phyloP scores from a whole-genome alignment of 2,329 filamentous ascomycete genomes.

The Talaromyces sp. region DNA sequence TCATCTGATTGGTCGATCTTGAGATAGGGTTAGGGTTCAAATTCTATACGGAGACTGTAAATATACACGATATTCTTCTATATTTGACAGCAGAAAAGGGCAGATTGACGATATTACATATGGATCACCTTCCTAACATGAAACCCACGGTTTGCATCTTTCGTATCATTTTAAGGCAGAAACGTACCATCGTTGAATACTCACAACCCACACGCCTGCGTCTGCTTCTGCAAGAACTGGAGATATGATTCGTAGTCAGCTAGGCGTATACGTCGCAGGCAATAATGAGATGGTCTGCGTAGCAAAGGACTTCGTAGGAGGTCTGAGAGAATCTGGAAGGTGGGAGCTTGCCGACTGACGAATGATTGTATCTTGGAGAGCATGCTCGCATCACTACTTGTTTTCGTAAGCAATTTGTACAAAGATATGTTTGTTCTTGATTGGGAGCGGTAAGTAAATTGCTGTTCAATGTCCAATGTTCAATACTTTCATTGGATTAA shows the following conservation, averaged over 20 bases:
- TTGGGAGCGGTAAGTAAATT: too few relatives aligned
- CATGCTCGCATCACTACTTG: not conserved
- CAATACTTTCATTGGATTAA: not conserved
- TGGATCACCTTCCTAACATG: slow-evolving; percentile 21
- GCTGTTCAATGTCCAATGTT: not conserved
- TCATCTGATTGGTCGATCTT: not conserved
- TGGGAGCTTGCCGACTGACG: not conserved
- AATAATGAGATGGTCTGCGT: too few relatives aligned
- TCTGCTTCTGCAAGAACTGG: too few relatives aligned
- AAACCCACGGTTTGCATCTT: slow-evolving; percentile 19
- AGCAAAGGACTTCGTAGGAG: not conserved
- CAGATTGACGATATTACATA: not conserved
- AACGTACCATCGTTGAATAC: slow-evolving; percentile 47
- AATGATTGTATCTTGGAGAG: too few relatives aligned
- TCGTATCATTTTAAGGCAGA: slow-evolving; percentile 24
- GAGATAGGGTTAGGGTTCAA: not conserved
- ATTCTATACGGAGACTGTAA: too few relatives aligned
- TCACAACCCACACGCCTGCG: slow-evolving; percentile 33
- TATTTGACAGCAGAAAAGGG: too few relatives aligned
- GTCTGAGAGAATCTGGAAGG: slow-evolving; percentile 31
- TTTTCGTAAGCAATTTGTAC: too few relatives aligned
- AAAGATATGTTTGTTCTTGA: too few relatives aligned
- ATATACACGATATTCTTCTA: too few relatives aligned
- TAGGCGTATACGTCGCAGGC: too few relatives aligned
- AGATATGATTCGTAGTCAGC: too few relatives aligned